These are phyloP conservation scores for Cercophora sp. DNA, from an alignment of 495 filamentous ascomycete genomes.

Conservation along the genomic window DNA sequence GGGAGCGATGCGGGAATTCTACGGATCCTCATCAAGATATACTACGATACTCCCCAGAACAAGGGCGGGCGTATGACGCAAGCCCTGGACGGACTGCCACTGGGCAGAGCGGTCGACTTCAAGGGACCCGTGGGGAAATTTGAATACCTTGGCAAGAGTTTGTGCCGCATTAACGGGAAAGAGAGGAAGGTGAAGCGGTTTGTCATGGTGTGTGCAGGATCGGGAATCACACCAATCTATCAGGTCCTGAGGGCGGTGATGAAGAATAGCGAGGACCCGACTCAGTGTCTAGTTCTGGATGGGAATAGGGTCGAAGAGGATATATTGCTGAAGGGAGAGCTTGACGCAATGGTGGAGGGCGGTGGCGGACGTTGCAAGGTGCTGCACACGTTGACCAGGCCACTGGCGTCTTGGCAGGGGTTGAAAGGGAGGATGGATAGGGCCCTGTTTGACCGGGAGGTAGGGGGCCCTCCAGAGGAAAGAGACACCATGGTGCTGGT, in stretches of 20 bases:
- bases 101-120: slow-evolving; percentile 73
- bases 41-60: slow-evolving; percentile 54
- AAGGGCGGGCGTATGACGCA: slow-evolving; percentile 80
- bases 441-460: slow-evolving; percentile 60
- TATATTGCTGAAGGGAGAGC: slow-evolving; percentile 74
- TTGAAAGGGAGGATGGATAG: slow-evolving; percentile 63
- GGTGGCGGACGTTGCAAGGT: slow-evolving; percentile 59
- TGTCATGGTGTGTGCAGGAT: slow-evolving; percentile 87
- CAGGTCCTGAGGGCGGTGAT: slow-evolving; percentile 77
- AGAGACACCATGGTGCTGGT: slow-evolving; percentile 66
- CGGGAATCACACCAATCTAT: slow-evolving; percentile 88
- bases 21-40: slow-evolving; percentile 81
- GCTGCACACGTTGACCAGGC: slow-evolving; percentile 68
- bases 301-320: slow-evolving; percentile 79
- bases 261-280: slow-evolving; percentile 38
- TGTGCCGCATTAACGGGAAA: slow-evolving; percentile 58
- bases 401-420: slow-evolving; percentile 63
- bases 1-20: slow-evolving; percentile 57
- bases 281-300: slow-evolving; percentile 66
- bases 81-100: slow-evolving; percentile 67
- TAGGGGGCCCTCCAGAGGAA: slow-evolving; percentile 37
- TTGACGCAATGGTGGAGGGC: slow-evolving; percentile 56
- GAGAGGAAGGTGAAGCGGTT: slow-evolving; percentile 62
- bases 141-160: slow-evolving; percentile 67
- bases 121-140: slow-evolving; percentile 92